These are phyloP conservation scores for Erysimum pusillum DNA, from an alignment of 441 rosid genomes.

Conservation along the genomic window DNA sequence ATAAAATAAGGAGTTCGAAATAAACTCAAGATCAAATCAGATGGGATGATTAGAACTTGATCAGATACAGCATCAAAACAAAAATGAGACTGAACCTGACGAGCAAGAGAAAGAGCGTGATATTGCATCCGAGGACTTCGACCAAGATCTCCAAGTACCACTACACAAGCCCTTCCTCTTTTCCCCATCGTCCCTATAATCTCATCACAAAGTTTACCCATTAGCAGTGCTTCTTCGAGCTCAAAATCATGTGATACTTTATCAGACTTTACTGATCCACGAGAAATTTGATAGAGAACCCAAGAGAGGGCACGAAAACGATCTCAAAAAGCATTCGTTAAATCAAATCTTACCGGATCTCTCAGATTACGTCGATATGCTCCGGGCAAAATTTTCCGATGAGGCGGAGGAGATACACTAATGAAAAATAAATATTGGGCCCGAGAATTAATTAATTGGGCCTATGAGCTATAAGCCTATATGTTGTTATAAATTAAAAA, in stretches of 20 bases:
- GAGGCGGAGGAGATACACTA: conserved; percentile 11
- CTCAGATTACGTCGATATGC: conserved; percentile 33
- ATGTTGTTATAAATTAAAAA: not conserved
- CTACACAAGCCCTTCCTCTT: conserved; percentile 89
- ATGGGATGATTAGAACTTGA: not conserved
- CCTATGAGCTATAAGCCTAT: conserved; percentile 8
- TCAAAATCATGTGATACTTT: not conserved
- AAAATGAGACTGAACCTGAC: conserved; percentile 38
- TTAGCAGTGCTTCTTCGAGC: conserved; percentile 18
- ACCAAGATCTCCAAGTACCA: conserved; percentile 95
- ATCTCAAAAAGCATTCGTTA: not conserved
- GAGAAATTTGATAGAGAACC: not conserved
- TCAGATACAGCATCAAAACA: not conserved
- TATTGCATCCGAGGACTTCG: conserved; percentile 99
- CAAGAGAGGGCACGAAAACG: not conserved
- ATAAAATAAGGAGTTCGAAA: not conserved
- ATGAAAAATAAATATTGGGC: not conserved
- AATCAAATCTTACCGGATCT: not conserved
- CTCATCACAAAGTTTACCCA: conserved; percentile 19
- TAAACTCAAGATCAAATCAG: not conserved
- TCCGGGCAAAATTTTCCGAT: conserved; percentile 33
- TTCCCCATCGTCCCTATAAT: conserved; percentile 49
- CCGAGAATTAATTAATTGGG: not conserved
- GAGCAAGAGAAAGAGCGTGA: conserved; percentile 87
- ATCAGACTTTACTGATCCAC: conserved; percentile 13